These are phyloP conservation scores for Boletus subparvulus DNA, from an alignment of 768 basidiomycete genomes.

Conservation along the genomic window DNA sequence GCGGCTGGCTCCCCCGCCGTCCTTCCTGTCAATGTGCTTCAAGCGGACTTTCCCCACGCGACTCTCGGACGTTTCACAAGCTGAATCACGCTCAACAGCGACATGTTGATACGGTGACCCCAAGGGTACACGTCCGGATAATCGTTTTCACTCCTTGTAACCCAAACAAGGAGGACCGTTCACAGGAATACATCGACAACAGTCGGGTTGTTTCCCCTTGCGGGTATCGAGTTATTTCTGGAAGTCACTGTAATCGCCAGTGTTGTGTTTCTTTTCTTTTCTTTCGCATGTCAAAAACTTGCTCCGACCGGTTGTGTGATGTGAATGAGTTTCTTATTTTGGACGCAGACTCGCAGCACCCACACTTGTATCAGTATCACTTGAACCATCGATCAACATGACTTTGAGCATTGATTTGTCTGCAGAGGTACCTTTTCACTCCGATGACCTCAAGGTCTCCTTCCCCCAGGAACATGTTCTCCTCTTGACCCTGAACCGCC, in stretches of 20 bases:
- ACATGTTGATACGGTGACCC: not conserved
- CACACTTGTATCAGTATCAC: not conserved
- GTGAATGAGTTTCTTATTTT: slow-evolving; percentile 9
- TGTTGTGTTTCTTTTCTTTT: no score
- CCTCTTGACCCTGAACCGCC: slow-evolving; percentile 64
- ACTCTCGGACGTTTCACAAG: slow-evolving; percentile 26
- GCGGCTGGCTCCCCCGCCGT: not conserved
- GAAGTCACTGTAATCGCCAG: no score
- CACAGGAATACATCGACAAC: not conserved
- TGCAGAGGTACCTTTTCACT: slow-evolving; percentile 28
- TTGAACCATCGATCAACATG: not conserved
- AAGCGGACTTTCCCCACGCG: slow-evolving; percentile 12
- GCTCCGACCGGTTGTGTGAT: not conserved
- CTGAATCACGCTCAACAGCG: not conserved
- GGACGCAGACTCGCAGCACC: not conserved
- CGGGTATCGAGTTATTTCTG: not conserved
- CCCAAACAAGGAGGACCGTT: not conserved
- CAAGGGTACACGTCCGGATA: slow-evolving; percentile 10
- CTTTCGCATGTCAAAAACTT: not conserved
- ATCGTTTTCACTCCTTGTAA: slow-evolving; percentile 9
- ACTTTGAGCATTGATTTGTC: not conserved
- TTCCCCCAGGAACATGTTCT: slow-evolving; percentile 53
- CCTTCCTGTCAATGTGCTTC: not conserved
- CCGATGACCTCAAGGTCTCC: slow-evolving; percentile 37
- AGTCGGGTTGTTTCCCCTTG: slow-evolving; percentile 2